Conservation (phyloP, 2,329 filamentous ascomycete species). For the Claviceps pazoutovae region DNA sequence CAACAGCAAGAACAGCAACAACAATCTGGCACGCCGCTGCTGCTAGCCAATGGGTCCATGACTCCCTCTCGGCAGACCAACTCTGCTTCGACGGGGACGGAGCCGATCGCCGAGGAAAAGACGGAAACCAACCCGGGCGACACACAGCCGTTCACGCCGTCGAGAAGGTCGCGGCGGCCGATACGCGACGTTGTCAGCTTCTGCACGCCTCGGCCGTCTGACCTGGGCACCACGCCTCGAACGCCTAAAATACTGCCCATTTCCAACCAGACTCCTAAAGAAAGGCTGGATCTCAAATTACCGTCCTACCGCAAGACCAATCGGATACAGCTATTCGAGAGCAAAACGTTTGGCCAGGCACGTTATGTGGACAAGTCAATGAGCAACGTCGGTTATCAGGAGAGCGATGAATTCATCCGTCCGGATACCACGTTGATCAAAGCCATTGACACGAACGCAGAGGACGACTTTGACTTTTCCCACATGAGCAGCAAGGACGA, state of each 20-base stretch:
- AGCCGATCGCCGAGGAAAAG: slow-evolving; percentile 24
- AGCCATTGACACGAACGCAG: slow-evolving; percentile 42
- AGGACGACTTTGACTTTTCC: slow-evolving; percentile 42
- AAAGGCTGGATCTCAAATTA: slow-evolving; percentile 63
- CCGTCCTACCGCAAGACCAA: slow-evolving; percentile 65
- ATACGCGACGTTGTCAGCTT: slow-evolving; percentile 38
- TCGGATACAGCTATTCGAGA: slow-evolving; percentile 68
- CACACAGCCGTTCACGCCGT: slow-evolving; percentile 18
- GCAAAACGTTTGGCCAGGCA: slow-evolving; percentile 69
- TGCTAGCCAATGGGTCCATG: slow-evolving; percentile 23
- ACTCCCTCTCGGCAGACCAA: slow-evolving; percentile 34
- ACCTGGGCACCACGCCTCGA: slow-evolving; percentile 32
- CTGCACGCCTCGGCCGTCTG: slow-evolving; percentile 35
- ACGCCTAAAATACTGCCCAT: slow-evolving; percentile 58
- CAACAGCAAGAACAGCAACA: slow-evolving; percentile 24
- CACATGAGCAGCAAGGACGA: slow-evolving; percentile 17
- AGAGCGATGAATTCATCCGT: slow-evolving; percentile 76
- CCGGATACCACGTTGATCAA: slow-evolving; percentile 61
- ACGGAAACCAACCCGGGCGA: slow-evolving; percentile 19
- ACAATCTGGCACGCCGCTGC: slow-evolving; percentile 15
- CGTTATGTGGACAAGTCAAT: slow-evolving; percentile 93
- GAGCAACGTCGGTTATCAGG: slow-evolving; percentile 91
- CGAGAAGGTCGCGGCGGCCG: slow-evolving; percentile 27
- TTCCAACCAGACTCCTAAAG: slow-evolving; percentile 65
- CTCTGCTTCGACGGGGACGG: slow-evolving; percentile 27